A percentile compares a stretch with the other conserved stretches of the same genome.
Evolutionary conservation across 164 flowering plant genomes (phyloP).

Genomic region (Sedum album): DNA sequence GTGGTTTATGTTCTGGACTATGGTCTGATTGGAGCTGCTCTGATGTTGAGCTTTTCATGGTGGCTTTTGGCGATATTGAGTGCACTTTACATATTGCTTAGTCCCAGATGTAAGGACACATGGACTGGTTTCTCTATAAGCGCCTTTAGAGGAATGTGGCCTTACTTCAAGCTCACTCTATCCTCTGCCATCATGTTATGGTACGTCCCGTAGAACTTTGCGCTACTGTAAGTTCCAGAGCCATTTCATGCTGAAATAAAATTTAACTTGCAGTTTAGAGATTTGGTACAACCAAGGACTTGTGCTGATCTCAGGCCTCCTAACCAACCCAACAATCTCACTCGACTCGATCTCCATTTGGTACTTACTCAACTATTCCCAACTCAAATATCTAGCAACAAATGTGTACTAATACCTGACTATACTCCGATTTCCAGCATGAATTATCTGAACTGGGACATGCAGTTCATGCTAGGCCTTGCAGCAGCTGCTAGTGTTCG

Average conservation of each 20-base stretch:
- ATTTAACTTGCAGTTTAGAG: slow-evolving; percentile 42
- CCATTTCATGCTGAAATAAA: background rate
- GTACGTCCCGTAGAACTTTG: background rate
- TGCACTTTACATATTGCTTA: too few species aligned
- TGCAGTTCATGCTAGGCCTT: too few species aligned
- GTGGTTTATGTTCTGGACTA: too few species aligned
- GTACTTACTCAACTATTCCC: slow-evolving; percentile 21
- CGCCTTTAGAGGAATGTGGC: too few species aligned
- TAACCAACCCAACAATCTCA: too few species aligned
- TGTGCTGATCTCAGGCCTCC: too few species aligned
- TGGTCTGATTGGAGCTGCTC: slow-evolving; percentile 73
- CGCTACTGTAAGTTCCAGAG: background rate
- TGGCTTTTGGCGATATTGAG: too few species aligned
- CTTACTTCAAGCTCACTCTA: slow-evolving; percentile 60
- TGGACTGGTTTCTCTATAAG: too few species aligned
- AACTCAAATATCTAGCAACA: background rate
- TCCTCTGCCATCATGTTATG: slow-evolving; percentile 78
- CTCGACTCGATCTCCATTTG: too few species aligned
- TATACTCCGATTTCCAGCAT: slow-evolving; percentile 5
- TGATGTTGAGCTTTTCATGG: slow-evolving; percentile 57
- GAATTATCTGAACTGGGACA: too few species aligned
- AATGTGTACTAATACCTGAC: background rate
- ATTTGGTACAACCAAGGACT: slow-evolving; percentile 85
- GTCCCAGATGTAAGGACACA: too few species aligned
- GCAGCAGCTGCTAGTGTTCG: too few species aligned